Conservation (phyloP, 495 filamentous ascomycete species). For the Trichoderma asperelloides region DNA sequence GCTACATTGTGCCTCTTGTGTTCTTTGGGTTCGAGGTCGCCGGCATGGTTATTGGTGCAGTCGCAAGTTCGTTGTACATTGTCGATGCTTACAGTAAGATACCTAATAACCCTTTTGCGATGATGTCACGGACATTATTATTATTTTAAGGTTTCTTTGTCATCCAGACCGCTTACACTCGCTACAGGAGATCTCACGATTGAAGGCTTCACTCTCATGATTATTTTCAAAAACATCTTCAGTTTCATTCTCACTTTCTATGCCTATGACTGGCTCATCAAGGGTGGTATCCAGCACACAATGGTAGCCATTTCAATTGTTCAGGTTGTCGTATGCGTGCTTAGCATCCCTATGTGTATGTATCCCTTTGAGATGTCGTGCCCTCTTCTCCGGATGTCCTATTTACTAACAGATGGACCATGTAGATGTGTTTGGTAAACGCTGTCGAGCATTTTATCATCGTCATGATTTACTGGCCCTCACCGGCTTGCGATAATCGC, state of each 20-base stretch:
- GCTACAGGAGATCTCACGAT: constrained; percentile 65
- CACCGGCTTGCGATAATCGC: constrained; percentile 20
- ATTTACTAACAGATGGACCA: neutral
- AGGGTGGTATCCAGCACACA: constrained; percentile 44
- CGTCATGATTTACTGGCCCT: constrained; percentile 62
- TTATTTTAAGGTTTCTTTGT: too few relatives aligned
- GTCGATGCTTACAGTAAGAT: constrained; percentile 84
- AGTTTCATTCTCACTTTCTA: constrained; percentile 75
- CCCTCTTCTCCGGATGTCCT: neutral
- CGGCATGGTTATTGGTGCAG: constrained; percentile 87
- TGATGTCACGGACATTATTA: neutral
- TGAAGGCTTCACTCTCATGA: constrained; percentile 81
- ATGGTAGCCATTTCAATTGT: constrained; percentile 64
- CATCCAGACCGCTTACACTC: neutral
- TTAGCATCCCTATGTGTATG: constrained; percentile 68
- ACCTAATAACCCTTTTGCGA: neutral
- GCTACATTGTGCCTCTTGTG: constrained; percentile 63
- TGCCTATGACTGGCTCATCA: constrained; percentile 71
- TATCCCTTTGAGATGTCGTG: neutral
- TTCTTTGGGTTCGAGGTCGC: constrained; percentile 71
- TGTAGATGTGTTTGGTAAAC: constrained; percentile 73
- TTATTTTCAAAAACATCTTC: constrained; percentile 90
- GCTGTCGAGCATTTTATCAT: constrained; percentile 60
- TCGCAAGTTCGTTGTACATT: constrained; percentile 80
- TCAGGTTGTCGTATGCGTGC: constrained; percentile 63